Evolutionary conservation across 1,139 yeast species (phyloP).

Genomic region (Pichia sp.): DNA sequence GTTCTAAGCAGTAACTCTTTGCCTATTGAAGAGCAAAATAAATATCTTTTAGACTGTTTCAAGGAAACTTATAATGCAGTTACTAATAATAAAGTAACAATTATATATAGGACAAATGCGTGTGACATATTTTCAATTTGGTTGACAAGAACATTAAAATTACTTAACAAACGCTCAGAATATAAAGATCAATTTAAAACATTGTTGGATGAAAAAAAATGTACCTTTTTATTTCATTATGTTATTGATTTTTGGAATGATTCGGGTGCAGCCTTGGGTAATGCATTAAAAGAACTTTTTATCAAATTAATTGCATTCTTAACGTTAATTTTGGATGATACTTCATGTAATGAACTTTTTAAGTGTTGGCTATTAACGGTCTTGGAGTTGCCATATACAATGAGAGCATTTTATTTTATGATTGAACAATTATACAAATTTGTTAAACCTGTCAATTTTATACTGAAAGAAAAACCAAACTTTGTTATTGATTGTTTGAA

Average conservation of each 20-base stretch:
- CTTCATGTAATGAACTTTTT: slow-evolving; percentile 26
- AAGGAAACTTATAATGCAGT: slow-evolving; percentile 20
- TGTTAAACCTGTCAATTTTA: slow-evolving; percentile 33
- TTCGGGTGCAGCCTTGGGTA: slow-evolving; percentile 63
- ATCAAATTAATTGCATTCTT: slow-evolving; percentile 41
- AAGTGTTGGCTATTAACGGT: slow-evolving; percentile 41
- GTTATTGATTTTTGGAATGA: slow-evolving; percentile 66
- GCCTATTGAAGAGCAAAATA: slow-evolving; percentile 1
- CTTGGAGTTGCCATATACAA: slow-evolving; percentile 39
- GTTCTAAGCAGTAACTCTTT: slow-evolving; percentile 12
- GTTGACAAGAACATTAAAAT: slow-evolving; percentile 41
- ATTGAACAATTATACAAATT: slow-evolving; percentile 50
- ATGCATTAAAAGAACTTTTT: slow-evolving; percentile 57
- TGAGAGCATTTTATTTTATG: slow-evolving; percentile 54
- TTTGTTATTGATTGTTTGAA: slow-evolving; percentile 42
- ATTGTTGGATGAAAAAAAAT: slow-evolving; percentile 25
- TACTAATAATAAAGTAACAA: slow-evolving; percentile 27
- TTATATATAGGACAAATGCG: slow-evolving; percentile 35
- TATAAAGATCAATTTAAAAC: slow-evolving; percentile 5
- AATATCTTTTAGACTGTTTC: slow-evolving; percentile 11
- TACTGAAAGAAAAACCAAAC: slow-evolving; percentile 38
- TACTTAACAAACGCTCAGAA: slow-evolving; percentile 4
- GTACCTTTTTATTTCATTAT: slow-evolving; percentile 42
- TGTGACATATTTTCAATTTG: slow-evolving; percentile 63
- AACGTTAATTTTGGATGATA: slow-evolving; percentile 14